phyloP scores from a whole-genome alignment of 2,329 filamentous ascomycete genomes.

The Nannizzia gypsea region DNA sequence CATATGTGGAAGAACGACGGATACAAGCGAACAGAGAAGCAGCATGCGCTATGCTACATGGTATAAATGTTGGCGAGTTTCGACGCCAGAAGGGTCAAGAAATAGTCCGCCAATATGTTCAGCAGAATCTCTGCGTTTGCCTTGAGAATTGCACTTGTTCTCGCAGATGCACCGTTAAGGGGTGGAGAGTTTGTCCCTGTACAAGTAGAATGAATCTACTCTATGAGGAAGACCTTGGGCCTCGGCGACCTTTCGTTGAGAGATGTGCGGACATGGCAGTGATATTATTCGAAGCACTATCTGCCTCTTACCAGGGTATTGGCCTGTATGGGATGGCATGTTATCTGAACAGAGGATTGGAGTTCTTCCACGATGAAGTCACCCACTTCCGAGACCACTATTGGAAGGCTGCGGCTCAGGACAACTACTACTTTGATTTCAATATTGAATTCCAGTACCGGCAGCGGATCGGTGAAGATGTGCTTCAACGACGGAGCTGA shows the following conservation, averaged over 20 bases:
- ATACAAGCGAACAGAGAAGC: conserved; percentile 24
- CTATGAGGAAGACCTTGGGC: conserved; percentile 15
- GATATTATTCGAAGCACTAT: conserved; percentile 23
- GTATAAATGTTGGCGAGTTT: conserved; percentile 26
- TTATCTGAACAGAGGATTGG: conserved; percentile 19
- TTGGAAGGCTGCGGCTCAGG: conserved; percentile 1
- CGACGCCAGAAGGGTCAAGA: conserved; percentile 20
- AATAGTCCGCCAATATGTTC: conserved; percentile 20
- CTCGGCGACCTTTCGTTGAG: conserved; percentile 15
- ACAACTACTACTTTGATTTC: conserved; percentile 2
- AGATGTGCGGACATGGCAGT: conserved; percentile 22
- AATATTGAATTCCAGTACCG: background rate
- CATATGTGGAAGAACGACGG: conserved; percentile 3
- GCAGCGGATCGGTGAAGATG: background rate
- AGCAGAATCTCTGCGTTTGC: conserved; percentile 29
- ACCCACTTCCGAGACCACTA: conserved; percentile 19
- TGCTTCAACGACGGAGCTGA: no score
- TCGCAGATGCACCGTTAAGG: conserved; percentile 22
- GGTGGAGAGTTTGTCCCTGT: conserved; percentile 26
- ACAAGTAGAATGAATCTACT: conserved; percentile 24
- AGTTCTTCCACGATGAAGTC: conserved; percentile 23
- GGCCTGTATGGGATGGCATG: conserved; percentile 16
- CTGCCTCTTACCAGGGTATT: conserved; percentile 17
- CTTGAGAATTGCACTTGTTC: conserved; percentile 24
- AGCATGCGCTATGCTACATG: conserved; percentile 25